Evolutionary conservation across 257 asterid genomes (phyloP).

Genomic region (Solanum tarapatanum): DNA sequence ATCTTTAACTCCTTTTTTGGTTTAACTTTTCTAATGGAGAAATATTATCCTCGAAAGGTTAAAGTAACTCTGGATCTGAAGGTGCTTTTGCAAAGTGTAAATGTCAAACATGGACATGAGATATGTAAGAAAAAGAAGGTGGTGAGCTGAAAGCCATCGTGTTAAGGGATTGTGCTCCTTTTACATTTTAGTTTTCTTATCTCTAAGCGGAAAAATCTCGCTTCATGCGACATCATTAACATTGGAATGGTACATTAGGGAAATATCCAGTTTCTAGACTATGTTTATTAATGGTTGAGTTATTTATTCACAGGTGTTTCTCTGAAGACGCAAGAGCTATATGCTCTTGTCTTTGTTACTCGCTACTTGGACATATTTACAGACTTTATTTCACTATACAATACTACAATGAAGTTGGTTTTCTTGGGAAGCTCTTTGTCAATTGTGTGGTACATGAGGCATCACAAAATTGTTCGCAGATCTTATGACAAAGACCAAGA

Average conservation of each 20-base stretch:
- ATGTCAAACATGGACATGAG: not conserved
- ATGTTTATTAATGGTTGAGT: conserved; percentile 3
- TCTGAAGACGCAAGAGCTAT: conserved; percentile 80
- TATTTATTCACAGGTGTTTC: conserved; percentile 52
- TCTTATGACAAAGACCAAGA: conserved; percentile 87
- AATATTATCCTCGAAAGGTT: not conserved
- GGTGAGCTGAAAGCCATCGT: not conserved
- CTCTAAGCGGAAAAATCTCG: not conserved
- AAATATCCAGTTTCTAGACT: not conserved
- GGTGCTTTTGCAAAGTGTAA: not conserved
- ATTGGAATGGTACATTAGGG: not conserved
- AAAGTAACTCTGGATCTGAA: not conserved
- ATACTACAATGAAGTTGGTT: conserved; percentile 67
- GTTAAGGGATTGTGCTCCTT: not conserved
- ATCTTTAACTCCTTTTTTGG: not conserved
- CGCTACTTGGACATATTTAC: conserved; percentile 83
- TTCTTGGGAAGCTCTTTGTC: conserved; percentile 83
- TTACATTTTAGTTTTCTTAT: not conserved
- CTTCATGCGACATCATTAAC: not conserved
- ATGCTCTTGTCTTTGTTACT: conserved; percentile 68
- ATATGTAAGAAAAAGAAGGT: not conserved
- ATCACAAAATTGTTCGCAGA: conserved; percentile 75
- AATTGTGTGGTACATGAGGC: conserved; percentile 78
- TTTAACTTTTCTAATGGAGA: not conserved
- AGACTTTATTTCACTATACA: conserved; percentile 58